Evolutionary conservation across 495 filamentous ascomycete species (phyloP), one percentile per base, ranked within the genome.

Genomic region (Tuber aestivum): DNA sequence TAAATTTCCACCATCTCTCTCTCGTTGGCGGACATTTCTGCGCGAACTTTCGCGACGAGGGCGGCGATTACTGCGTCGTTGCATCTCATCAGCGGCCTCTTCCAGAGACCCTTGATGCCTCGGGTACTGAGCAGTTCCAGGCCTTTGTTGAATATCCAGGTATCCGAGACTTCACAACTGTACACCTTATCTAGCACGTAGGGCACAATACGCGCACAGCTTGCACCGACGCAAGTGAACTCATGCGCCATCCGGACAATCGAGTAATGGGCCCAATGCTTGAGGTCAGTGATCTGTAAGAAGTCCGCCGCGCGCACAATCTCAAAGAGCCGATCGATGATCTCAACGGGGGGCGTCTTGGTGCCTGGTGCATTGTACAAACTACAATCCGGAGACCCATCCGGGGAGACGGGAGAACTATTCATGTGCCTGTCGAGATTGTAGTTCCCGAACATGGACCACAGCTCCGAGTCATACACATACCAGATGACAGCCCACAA

Each of bases 261-360:
- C 32, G 78, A 77, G 68, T 75, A 79, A 40, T 79, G 78, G 32
- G 78, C 78, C 78, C 78, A 79, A 35, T 72, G 70, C 23, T 79
- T 77, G 20, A 79, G 76, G n/a, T 79, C 44, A 41, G 77, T 27
- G 9, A 50, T 41, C 35, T 79, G 70, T 21, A 79, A 70, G 45
- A 79, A 79, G 68, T 79, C 75, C n/a, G 78, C 78, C 44, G 78
- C 78, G 27, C 56, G 71, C 21, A 77, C 73, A 61, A 79, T 79
- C 27, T 79, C 72, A 23, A 79, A 65, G 38, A 79, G 21, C 20
- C 73, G 61, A n/a, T 79, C 78, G 16, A 79, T 70, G 37, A 77
- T 77, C 71, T 79, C 78, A 23, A 73, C 70, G 35, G 78, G 78
- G 37, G 78, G 78, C 20, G 1, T 35, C 27, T 65, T 65, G 56